A percentile compares a stretch with the other conserved stretches of the same genome.
These are phyloP conservation scores for Pseudoscleropodium purum DNA, from an alignment of 225 moss, liverwort and hornwort species.

Conservation along the genomic window DNA sequence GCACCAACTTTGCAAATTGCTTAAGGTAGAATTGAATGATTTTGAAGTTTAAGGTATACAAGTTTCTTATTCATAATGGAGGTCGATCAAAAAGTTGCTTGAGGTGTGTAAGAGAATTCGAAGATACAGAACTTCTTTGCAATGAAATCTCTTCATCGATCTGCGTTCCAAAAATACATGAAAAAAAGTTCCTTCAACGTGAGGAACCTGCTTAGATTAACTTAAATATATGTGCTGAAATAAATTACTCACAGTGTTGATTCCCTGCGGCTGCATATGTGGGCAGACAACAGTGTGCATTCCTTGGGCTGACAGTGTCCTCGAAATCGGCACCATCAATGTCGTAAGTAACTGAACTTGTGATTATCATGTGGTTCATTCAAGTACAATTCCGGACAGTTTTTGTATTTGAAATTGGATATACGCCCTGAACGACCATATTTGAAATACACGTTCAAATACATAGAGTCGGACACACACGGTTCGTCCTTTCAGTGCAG, in stretches of 20 bases:
- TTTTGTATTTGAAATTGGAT: no score
- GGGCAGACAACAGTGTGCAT: slow-evolving; percentile 49
- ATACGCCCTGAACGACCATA: neutral
- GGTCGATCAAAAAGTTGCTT: no score
- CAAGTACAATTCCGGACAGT: neutral
- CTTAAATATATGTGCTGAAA: neutral
- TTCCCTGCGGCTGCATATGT: neutral
- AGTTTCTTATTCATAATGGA: neutral
- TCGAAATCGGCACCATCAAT: slow-evolving; percentile 48
- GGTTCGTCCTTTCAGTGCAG: neutral
- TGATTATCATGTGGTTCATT: neutral
- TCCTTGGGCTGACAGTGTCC: slow-evolving; percentile 50
- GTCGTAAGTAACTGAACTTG: slow-evolving; percentile 9
- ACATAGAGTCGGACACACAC: neutral
- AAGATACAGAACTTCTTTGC: neutral
- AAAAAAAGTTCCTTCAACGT: neutral
- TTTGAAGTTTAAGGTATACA: no score
- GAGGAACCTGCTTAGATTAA: neutral
- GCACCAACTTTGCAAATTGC: neutral
- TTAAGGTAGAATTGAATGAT: neutral
- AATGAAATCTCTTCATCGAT: neutral
- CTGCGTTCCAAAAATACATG: no score
- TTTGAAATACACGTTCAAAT: neutral
- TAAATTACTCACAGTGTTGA: neutral
- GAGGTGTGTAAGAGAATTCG: neutral